phyloP scores from a whole-genome alignment of 140 eudicot genomes.

The Bidens hawaiensis region DNA sequence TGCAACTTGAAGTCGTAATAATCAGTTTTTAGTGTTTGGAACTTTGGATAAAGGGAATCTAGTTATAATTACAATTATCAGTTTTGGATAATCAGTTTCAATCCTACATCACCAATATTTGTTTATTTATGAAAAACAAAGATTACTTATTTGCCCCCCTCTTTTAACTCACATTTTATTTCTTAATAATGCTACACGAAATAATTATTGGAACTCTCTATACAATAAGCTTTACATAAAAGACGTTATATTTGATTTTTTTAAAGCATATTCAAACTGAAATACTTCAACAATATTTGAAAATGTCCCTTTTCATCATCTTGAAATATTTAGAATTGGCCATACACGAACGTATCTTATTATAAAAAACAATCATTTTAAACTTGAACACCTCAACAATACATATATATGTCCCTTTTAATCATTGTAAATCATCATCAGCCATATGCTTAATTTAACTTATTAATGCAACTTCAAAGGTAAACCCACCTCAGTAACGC shows the following conservation, averaged over 20 bases:
- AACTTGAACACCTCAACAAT: too few species aligned
- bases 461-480: not conserved
- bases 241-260: too few species aligned
- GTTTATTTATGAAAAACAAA: not conserved
- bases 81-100: conserved; percentile 3
- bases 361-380: too few species aligned
- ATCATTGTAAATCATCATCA: too few species aligned
- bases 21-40: not conserved
- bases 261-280: not conserved
- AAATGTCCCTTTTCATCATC: not conserved
- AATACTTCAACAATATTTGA: not conserved
- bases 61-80: not conserved
- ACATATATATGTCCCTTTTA: too few species aligned
- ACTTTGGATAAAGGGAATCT: not conserved
- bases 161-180: not conserved
- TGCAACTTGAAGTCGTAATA: not conserved
- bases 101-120: not conserved
- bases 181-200: not conserved
- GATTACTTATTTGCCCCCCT: not conserved
- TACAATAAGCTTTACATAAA: not conserved
- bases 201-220: not conserved
- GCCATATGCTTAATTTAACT: too few species aligned
- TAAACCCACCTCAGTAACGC: not conserved
- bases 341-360: not conserved
- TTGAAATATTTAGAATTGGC: not conserved